Percentiles rank a stretch among this genome's conserved stretches.
These are phyloP conservation scores for Nicotiana obtusifolia DNA, from an alignment of 257 asterid genomes.

Conservation along the genomic window DNA sequence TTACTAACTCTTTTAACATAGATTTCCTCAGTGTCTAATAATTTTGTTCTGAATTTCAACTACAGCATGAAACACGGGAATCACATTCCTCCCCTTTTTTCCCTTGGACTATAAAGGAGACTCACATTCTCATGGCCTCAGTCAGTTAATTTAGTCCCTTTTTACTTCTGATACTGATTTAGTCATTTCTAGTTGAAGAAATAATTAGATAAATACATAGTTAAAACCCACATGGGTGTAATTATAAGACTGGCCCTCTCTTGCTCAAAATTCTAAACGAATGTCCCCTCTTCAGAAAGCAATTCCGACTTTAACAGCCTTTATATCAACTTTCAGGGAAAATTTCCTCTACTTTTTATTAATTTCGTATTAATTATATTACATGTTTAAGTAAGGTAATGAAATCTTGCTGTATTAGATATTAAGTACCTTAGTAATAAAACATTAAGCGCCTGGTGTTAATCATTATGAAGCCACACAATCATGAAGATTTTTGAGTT, in stretches of 20 bases:
- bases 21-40: background rate
- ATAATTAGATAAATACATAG: conserved; percentile 19
- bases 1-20: background rate
- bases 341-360: conserved; percentile 14
- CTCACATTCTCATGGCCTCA: background rate
- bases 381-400: background rate
- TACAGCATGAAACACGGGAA: background rate
- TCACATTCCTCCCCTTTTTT: background rate
- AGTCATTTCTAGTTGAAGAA: conserved; percentile 3
- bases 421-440: background rate
- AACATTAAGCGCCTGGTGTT: background rate
- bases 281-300: conserved; percentile 48
- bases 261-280: conserved; percentile 15
- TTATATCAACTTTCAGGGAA: conserved; percentile 25
- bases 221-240: conserved; percentile 38
- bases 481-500: background rate
- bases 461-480: background rate
- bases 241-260: conserved; percentile 27
- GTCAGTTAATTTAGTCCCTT: background rate
- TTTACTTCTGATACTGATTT: background rate
- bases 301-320: conserved; percentile 36
- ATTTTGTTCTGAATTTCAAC: background rate
- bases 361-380: conserved; percentile 8
- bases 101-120: background rate
- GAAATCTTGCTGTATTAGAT: background rate